Percentiles rank a stretch among this genome's conserved stretches.
These are phyloP conservation scores for Lipomyces sp. DNA, from an alignment of 805 yeast genomes.

Conservation along the genomic window DNA sequence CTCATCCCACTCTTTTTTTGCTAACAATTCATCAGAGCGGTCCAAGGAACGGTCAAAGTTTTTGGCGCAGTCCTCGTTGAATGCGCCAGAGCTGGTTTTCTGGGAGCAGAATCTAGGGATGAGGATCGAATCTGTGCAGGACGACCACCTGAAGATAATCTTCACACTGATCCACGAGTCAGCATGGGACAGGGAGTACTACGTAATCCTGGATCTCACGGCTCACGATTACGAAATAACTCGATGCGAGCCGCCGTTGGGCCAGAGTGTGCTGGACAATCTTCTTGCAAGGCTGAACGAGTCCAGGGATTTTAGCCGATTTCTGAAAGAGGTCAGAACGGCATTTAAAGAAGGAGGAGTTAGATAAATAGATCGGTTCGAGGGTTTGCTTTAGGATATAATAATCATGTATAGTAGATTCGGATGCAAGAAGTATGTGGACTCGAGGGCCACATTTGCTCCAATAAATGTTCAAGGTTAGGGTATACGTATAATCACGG, in stretches of 20 bases:
- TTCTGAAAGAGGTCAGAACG: constrained; percentile 33
- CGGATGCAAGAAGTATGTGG: too few species aligned
- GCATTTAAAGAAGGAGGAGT: constrained; percentile 29
- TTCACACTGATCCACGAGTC: constrained; percentile 50
- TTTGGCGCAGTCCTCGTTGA: constrained; percentile 45
- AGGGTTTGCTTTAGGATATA: neutral
- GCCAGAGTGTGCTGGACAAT: constrained; percentile 28
- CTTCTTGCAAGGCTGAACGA: constrained; percentile 30
- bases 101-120: constrained; percentile 57
- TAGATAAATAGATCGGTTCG: neutral
- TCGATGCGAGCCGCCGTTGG: constrained; percentile 43
- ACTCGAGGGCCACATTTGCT: too few species aligned
- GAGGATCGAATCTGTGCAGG: constrained; percentile 49
- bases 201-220: constrained; percentile 48
- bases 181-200: constrained; percentile 44
- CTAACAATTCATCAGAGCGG: constrained; percentile 18
- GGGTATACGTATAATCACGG: too few species aligned
- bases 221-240: constrained; percentile 43
- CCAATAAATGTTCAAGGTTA: too few species aligned
- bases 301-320: constrained; percentile 31
- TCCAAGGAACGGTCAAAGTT: constrained; percentile 40
- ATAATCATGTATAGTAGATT: neutral
- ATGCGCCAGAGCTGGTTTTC: constrained; percentile 50
- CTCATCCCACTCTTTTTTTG: neutral
- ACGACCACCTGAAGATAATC: constrained; percentile 47